Base-by-base conservation (phyloP, 2,329 filamentous ascomycete genomes). In the Aspergillus terreus region DNA sequence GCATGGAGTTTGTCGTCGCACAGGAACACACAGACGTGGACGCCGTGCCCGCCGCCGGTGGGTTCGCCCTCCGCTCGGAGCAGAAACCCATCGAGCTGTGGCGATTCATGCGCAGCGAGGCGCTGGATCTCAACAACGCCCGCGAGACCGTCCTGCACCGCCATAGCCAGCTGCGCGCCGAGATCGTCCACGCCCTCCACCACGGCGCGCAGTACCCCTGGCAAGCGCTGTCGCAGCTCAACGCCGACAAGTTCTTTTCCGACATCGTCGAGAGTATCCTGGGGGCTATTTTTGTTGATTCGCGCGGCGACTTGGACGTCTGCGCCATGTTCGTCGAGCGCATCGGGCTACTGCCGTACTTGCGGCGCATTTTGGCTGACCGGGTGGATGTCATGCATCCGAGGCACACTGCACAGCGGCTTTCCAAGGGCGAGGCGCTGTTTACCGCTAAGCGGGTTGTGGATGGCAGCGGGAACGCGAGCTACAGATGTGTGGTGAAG, bases 201-300 rank as follows among this genome's bases (percentile, higher is more conserved):
- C 44, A 68, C 0, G 81, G 80, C 0, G 55, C 58, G 0, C 68
- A 74, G 14, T 95, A 92, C 63, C 94, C 92, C 0, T 97, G 92
- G 92, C 76, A 81, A 1, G 69, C 83, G 0, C 80, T 97, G 1
- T 76, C 83, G 0, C 77, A 80, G 0, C 74, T 95, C 1, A 77
- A 79, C 12, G 78, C 85, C 0, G 82, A 82, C 14, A 96, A 96
- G 64, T 88, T 89, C 68, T 86, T 87, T 69, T 92, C 87, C 0
- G 92, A 96, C 67, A 72, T 96, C 6, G 77, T 96, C 9, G 92
- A 97, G 72, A 82, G 83, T 30, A 67, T 95, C 0, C 70, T 97
- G 0, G 92, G 89, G 0, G 92, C 91, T 0, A 78, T 96, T 0
- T 96, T 88, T 76, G 76, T 96, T 17, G 94, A 97, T 67, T 88